Base-by-base conservation (phyloP, 495 filamentous ascomycete species). In the Penicillium parvum region DNA sequence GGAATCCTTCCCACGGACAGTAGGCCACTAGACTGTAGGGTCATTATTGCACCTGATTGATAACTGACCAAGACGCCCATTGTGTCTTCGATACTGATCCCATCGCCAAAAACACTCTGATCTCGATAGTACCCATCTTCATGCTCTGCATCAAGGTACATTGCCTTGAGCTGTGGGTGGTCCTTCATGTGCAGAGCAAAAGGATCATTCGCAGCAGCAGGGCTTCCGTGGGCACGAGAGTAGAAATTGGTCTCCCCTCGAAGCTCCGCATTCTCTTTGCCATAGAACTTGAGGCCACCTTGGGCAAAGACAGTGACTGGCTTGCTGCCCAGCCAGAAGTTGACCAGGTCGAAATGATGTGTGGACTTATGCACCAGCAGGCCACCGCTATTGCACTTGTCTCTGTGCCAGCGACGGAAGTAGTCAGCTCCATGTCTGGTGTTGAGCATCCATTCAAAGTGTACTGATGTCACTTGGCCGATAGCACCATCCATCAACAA, bases 361-460 rank as follows among this genome's bases (percentile, higher is more conserved):
- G 60, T 66, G 1, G 57, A 57, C 36, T 63, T 66, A 34, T 63
- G 63, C 12, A 66, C 60, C 12, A 66, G 33, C 39, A 79, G 55
- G 3, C 76, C 77, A 29, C 76, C 76, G 45, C 70, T 73, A 54
- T 79, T 80, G 22, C 65, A 62, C 52, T 69, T 72, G 58, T 81
- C 76, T 6, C 76, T 73, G 53, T 81, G 76, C 77, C 77, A 79
- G 11, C 77, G 75, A 18, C 76, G 75, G 60, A 79, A 79, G 57
- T 77, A 79, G 46, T 81, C 76, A 0, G 76, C 76, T 9, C 77
- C 77, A 53, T 81, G 77, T 9, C 65, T 66, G 5, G 75, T 78
- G 52, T 81, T 76, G 20, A 81, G 68, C 54, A 78, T 63, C 76
- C 76, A 79, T 50, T 79, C 75, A 44, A 81, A 79, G 50, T 78